Conservation (phyloP, 2,329 filamentous ascomycete species). For the Exutisphaerella laricina region DNA sequence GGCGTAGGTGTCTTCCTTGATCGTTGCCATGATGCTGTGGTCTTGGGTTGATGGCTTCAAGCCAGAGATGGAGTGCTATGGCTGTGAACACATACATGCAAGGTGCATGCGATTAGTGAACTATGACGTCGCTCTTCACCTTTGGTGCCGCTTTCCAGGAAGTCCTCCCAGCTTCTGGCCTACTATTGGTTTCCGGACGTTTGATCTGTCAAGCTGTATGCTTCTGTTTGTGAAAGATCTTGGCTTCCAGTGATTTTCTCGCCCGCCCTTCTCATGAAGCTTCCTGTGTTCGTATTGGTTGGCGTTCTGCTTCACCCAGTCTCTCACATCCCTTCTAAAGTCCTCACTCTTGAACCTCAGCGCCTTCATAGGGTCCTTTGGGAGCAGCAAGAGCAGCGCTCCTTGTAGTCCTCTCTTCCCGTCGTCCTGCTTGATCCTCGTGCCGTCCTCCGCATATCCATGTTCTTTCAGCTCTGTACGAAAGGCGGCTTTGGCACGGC, state of each 20-base stretch:
- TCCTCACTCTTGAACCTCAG: constrained; percentile 19
- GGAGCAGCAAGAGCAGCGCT: constrained; percentile 15
- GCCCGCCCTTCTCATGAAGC: no score
- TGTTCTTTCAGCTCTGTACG: constrained; percentile 39
- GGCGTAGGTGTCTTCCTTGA: constrained; percentile 7
- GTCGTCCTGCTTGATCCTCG: background rate
- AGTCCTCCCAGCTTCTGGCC: no score
- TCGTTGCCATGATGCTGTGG: constrained; percentile 8
- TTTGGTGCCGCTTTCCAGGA: no score
- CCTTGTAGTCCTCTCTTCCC: constrained; percentile 9
- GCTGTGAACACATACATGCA: no score
- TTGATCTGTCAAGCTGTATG: background rate
- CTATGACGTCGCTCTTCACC: no score
- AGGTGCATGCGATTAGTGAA: no score
- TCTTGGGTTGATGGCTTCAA: no score
- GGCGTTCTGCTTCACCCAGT: constrained; percentile 8
- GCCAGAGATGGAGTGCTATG: no score
- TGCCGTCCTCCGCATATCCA: constrained; percentile 41
- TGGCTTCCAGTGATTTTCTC: background rate
- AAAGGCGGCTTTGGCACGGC: constrained; percentile 44
- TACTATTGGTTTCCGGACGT: no score
- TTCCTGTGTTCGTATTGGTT: no score
- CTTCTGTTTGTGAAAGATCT: background rate
- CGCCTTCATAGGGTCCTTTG: constrained; percentile 15
- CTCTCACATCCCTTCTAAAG: constrained; percentile 12